A percentile compares a stretch with the other conserved stretches of the same genome.
Conservation (phyloP, 371 early-diverging fungal genomes). For the Homolaphlyctis polyrhiza region DNA sequence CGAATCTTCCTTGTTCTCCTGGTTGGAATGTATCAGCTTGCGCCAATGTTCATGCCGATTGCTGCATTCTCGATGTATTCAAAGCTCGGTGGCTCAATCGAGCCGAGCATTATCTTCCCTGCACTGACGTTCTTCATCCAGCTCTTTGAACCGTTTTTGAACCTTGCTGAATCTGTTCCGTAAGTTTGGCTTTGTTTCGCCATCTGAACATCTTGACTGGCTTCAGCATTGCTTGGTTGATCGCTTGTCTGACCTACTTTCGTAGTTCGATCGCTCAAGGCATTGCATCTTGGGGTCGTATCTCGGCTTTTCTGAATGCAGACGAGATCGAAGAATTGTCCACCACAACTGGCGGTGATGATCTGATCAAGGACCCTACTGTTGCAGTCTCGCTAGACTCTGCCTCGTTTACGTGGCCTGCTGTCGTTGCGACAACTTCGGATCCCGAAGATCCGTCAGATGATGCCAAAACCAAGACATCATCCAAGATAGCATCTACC, state of each 20-base stretch:
- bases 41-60: slow-evolving; percentile 2
- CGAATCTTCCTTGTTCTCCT: not conserved
- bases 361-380: not conserved
- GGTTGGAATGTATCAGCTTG: slow-evolving; percentile 3
- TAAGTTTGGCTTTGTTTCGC: not conserved
- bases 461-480: too few species aligned
- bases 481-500: too few species aligned
- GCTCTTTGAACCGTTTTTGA: slow-evolving; percentile 8
- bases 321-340: not conserved
- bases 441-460: too few species aligned
- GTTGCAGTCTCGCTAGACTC: not conserved
- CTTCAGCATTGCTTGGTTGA: not conserved
- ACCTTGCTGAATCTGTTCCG: slow-evolving; percentile 2
- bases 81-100: not conserved
- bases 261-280: not conserved
- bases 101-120: slow-evolving; percentile 11
- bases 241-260: not conserved
- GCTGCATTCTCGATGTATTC: not conserved
- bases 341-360: not conserved
- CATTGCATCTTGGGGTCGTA: not conserved
- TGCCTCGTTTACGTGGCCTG: not conserved
- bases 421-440: too few species aligned
- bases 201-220: too few species aligned
- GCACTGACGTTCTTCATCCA: slow-evolving; percentile 12
- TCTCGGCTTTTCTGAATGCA: not conserved